Conservation (phyloP, 257 asterid genomes). For the Fraxinus anomala region DNA sequence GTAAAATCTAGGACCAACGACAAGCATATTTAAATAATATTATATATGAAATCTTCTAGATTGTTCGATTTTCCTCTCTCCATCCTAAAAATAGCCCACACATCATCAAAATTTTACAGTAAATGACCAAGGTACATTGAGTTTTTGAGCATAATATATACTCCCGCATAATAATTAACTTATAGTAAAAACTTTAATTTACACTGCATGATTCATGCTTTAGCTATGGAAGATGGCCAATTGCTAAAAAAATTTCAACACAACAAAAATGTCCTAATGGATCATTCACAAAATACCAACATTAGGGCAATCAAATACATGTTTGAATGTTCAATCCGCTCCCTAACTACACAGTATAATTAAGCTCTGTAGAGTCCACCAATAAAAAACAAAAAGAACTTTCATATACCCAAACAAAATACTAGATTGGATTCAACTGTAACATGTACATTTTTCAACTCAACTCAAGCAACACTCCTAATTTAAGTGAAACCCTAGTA, state of each 20-base stretch:
- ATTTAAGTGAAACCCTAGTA: not conserved
- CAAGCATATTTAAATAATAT: slow-evolving; percentile 16
- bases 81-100: slow-evolving; percentile 42
- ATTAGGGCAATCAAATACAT: too few relatives aligned
- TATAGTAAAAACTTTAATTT: too few relatives aligned
- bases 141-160: slow-evolving; percentile 8
- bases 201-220: not conserved
- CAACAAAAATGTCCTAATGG: too few relatives aligned
- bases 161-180: slow-evolving; percentile 15
- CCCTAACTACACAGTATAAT: too few relatives aligned
- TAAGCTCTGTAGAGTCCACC: too few relatives aligned
- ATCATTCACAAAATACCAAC: too few relatives aligned
- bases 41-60: slow-evolving; percentile 42
- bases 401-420: not conserved
- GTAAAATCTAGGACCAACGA: too few relatives aligned
- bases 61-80: slow-evolving; percentile 40
- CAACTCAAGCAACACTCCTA: not conserved
- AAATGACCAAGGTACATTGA: slow-evolving; percentile 16
- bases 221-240: not conserved
- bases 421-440: not conserved
- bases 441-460: too few relatives aligned
- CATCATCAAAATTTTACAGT: slow-evolving; percentile 27
- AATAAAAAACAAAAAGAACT: too few relatives aligned
- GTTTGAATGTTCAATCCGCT: too few relatives aligned
- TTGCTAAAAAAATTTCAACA: not conserved